phyloP scores from a whole-genome alignment of 176 grass and related monocot species.

The Rhipidocladum racemiflorum region DNA sequence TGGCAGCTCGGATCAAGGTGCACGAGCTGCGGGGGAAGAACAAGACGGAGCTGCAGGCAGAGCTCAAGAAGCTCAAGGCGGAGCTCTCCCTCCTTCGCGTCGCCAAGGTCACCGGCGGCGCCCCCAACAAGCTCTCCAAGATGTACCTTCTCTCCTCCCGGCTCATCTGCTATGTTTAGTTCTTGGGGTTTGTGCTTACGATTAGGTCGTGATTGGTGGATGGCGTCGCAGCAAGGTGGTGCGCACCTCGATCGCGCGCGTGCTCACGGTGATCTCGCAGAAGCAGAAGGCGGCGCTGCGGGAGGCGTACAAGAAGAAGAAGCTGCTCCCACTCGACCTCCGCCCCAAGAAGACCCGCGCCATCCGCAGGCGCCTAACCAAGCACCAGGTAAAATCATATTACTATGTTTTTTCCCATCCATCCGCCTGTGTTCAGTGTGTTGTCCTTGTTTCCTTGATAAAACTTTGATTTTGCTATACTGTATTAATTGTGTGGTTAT shows the following conservation, averaged over 20 bases:
- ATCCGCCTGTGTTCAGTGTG: background rate
- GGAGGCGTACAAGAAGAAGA: conserved; percentile 89
- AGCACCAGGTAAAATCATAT: conserved; percentile 53
- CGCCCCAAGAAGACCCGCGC: conserved; percentile 87
- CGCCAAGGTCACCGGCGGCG: conserved; percentile 89
- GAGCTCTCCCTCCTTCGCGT: conserved; percentile 93
- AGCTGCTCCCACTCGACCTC: conserved; percentile 61
- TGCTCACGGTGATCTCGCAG: conserved; percentile 77
- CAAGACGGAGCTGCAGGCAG: conserved; percentile 57
- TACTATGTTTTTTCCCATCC: background rate
- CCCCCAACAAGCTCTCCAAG: conserved; percentile 95
- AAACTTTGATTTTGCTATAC: background rate
- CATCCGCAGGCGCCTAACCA: conserved; percentile 79
- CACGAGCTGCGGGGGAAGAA: conserved; percentile 78
- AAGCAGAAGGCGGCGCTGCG: conserved; percentile 72
- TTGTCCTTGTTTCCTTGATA: background rate
- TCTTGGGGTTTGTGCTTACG: background rate
- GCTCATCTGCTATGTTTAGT: background rate
- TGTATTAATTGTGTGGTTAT: background rate
- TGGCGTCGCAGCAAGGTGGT: conserved; percentile 66
- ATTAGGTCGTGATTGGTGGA: background rate
- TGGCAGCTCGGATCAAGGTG: conserved; percentile 75
- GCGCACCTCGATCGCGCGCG: conserved; percentile 65
- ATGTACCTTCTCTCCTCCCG: conserved; percentile 26
- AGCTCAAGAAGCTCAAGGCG: conserved; percentile 79